Base-by-base conservation (phyloP, 257 asterid genomes). In the Paraleonurus japonicus region DNA sequence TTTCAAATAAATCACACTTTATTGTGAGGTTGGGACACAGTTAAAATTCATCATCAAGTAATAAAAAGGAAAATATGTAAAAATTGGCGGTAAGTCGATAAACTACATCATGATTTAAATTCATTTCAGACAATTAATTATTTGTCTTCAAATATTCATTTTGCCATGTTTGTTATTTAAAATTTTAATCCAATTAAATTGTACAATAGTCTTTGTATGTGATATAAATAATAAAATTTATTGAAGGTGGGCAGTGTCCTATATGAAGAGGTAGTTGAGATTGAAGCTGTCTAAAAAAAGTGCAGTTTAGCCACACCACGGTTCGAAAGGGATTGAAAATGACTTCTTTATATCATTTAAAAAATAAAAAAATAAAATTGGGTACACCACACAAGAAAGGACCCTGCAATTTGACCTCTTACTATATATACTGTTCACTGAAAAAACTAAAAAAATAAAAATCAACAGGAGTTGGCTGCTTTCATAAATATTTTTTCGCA, bases 241-340 rank as follows among this genome's bases (percentile, higher is more conserved):
- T 20, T 39, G 67, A 73, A 63, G 19, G 76, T 71, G 39, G 71
- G 22, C 57, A 1, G 10, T 37, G 48, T 12, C 48, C 12, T 53
- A 65, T 19, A 12, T 74, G 73, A 65, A 28, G 65, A 17, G 70
- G 65, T 68, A 71, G 74, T 60, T 61, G 80, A 53, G 74, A 47
- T 76, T 47, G 69, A 59, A 68, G 75, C 66, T 81, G 80, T 81
- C 78, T 30, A 70, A n/a, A 74, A 74, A 77, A 77, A 77, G 80
- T 81, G 82, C 80, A 71, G 72, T 23, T 69, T 69, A 76, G 76
- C 74, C 79, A 72, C 79, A 73, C 80, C 75, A 73, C 30, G 53
- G 70, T 58, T 58, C 73, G 58, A 61, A 58, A 76, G 16, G 35
- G 79, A 47, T 59, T 76, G 85, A 81, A 78, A 78, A 75, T 50